These are phyloP conservation scores for Priceomyces medius DNA, from an alignment of 805 yeast genomes.

Conservation along the genomic window DNA sequence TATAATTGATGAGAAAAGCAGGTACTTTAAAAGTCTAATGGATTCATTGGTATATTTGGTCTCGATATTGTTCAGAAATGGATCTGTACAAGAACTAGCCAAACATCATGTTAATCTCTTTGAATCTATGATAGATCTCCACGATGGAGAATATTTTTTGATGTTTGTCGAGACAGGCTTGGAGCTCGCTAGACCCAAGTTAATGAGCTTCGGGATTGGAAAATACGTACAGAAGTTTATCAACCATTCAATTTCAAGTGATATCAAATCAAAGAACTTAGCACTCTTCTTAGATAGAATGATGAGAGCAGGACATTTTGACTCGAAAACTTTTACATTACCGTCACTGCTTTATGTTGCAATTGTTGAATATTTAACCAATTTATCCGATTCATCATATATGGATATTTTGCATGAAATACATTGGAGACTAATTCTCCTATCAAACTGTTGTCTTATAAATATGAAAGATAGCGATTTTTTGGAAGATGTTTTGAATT, in stretches of 20 bases:
- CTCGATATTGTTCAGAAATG: constrained; percentile 54
- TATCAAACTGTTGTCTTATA: constrained; percentile 31
- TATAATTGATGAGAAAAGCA: background rate
- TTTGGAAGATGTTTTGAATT: constrained; percentile 35
- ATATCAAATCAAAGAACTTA: constrained; percentile 28
- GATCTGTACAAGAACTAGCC: constrained; percentile 48
- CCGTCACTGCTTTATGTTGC: constrained; percentile 28
- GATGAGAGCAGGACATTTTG: constrained; percentile 2
- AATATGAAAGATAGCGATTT: constrained; percentile 30
- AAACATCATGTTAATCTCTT: constrained; percentile 46
- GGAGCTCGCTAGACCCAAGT: constrained; percentile 43
- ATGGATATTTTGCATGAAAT: constrained; percentile 30
- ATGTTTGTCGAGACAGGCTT: constrained; percentile 48
- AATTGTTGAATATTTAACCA: constrained; percentile 8
- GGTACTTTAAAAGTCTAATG: constrained; percentile 10
- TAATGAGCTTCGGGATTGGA: constrained; percentile 42
- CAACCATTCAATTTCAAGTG: constrained; percentile 19
- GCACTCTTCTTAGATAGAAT: constrained; percentile 21
- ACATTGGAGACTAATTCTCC: constrained; percentile 52
- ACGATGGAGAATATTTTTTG: constrained; percentile 32
- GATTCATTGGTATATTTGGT: constrained; percentile 45
- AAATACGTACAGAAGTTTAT: constrained; percentile 51
- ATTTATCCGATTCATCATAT: constrained; percentile 1
- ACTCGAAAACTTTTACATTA: constrained; percentile 15
- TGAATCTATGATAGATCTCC: constrained; percentile 26